Base-by-base conservation (phyloP, 176 grass and related monocot genomes). In the Aegilops sharonensis region DNA sequence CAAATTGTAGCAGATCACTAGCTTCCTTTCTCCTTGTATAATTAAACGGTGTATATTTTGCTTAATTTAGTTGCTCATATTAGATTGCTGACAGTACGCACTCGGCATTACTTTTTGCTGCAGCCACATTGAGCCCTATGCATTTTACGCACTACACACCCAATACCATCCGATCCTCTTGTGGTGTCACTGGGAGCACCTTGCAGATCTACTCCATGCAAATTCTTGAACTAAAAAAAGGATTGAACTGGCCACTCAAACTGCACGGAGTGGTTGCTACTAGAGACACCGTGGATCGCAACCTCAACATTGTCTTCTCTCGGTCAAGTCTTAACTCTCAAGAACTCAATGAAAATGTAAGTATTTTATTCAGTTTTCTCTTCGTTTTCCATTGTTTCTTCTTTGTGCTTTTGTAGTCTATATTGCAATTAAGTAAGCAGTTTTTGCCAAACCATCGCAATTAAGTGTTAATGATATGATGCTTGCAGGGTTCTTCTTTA, bases 191-290 rank as follows among this genome's bases (percentile, higher is more conserved):
- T 3, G 72, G 72, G 23, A 30, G 42, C 24, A 50, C 24, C 72
- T 75, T 75, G 72, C 11, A 75, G 13, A 50, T 75, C 72, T 75
- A 75, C 42, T 75, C 40, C 40, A 48, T 75, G 3, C 0, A 8
- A 48, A 75, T 75, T 42, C 36, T 39, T 14, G 37, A 73, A 43
- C 39, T 73, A 25, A 45, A 73, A 24, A 11, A 2, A 48, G 23
- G n/a, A 29, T 25, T 75, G 72, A 75, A 75, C 13, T 75, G 72
- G 72, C n/a, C 72, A 75, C 42, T 75, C 42, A 47, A 75, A 48
- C 13, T 75, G 1, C 30, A 75, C 0, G 72, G 72, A 27, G 13
- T 30, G 42, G 42, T 75, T 0, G 42, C 72, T 75, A 42, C 72
- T 29, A 24, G 72, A 18, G 72, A 75, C 42, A 75, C 24, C 0